Evolutionary conservation across 1,284 basidiomycete genomes (phyloP).

Genomic region (Melampsora larici-populina): DNA sequence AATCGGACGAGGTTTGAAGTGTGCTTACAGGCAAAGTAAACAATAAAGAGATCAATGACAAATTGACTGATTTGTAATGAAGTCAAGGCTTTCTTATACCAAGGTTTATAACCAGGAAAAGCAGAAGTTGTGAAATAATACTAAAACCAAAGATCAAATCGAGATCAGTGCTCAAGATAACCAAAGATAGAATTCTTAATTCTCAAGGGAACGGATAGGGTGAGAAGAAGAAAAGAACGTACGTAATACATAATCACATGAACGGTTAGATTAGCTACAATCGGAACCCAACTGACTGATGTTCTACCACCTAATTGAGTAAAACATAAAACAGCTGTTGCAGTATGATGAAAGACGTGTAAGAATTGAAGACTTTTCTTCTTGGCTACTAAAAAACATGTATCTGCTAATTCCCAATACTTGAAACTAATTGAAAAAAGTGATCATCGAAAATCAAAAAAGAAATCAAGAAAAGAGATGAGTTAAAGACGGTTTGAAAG

Average conservation of each 20-base stretch:
- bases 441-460: not conserved
- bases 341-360: conserved; percentile 98
- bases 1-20: conserved; percentile 10
- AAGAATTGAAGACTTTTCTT: conserved; percentile 66
- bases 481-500: conserved; percentile 13
- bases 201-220: too few relatives aligned
- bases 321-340: conserved; percentile 93
- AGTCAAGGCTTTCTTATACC: conserved; percentile 98
- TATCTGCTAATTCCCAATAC: conserved; percentile 39
- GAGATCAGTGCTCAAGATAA: too few relatives aligned
- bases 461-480: not conserved
- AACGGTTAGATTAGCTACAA: conserved; percentile 84
- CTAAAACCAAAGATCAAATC: conserved; percentile 65
- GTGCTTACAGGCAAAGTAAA: conserved; percentile 86
- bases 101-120: conserved; percentile 75
- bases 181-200: too few relatives aligned
- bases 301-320: conserved; percentile 77
- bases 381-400: conserved; percentile 37
- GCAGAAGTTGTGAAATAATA: conserved; percentile 96
- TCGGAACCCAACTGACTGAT: conserved; percentile 92
- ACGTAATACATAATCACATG: conserved; percentile 91
- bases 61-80: conserved; percentile 95
- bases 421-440: conserved; percentile 39
- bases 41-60: conserved; percentile 78
- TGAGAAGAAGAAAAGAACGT: not conserved